Conservation (phyloP, 768 basidiomycete genomes). For the Boletus insuetus region DNA sequence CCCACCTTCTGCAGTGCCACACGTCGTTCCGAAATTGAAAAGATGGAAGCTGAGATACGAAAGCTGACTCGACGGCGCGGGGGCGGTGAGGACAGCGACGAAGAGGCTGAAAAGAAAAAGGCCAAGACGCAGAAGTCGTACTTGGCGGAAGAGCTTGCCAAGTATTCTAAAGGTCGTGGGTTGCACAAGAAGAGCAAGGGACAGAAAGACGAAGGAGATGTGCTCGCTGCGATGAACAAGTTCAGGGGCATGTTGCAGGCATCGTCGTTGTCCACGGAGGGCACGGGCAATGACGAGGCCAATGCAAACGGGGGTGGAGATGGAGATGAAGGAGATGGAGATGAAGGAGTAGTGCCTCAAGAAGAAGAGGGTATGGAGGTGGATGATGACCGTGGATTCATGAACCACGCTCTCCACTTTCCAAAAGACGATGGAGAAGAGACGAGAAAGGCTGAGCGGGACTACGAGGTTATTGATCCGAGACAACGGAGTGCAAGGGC, state of each 20-base stretch:
- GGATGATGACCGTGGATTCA: conserved; percentile 73
- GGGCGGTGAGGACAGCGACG: conserved; percentile 61
- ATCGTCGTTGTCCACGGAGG: conserved; percentile 33
- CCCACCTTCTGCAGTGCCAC: conserved; percentile 41
- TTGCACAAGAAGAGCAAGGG: conserved; percentile 55
- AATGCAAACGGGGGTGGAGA: conserved; percentile 14
- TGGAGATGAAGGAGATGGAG: conserved; percentile 7
- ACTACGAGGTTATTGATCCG: conserved; percentile 90
- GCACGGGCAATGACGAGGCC: conserved; percentile 18
- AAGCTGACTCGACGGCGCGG: conserved; percentile 63
- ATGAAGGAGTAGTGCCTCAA: conserved; percentile 14
- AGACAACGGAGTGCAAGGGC: conserved; percentile 69
- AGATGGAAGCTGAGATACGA: conserved; percentile 87
- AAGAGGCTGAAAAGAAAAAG: conserved; percentile 52
- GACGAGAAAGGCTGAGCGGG: conserved; percentile 70
- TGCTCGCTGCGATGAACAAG: conserved; percentile 63
- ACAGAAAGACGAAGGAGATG: conserved; percentile 68
- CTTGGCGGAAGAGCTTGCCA: conserved; percentile 77
- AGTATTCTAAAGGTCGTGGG: conserved; percentile 68
- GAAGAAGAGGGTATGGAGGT: conserved; percentile 65
- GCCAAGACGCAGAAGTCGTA: conserved; percentile 62
- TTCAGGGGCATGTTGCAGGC: conserved; percentile 69
- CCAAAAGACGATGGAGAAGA: conserved; percentile 80
- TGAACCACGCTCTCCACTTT: conserved; percentile 70
- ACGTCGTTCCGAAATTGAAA: conserved; percentile 75